phyloP scores from a whole-genome alignment of 768 basidiomycete species.

The Kwoniella mangroviensis region DNA sequence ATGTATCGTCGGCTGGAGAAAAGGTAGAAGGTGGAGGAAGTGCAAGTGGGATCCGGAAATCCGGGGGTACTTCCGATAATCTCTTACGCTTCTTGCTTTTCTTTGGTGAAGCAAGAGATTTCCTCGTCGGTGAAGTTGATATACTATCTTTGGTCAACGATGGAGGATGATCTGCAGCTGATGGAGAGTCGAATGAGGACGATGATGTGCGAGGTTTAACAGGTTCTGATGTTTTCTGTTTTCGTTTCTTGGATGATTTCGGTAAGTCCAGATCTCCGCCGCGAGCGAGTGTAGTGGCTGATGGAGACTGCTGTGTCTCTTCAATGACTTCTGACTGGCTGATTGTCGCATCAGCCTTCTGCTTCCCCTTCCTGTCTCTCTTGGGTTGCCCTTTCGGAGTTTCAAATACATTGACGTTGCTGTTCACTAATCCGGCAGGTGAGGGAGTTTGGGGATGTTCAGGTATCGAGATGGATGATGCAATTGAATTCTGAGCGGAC shows the following conservation, averaged over 20 bases:
- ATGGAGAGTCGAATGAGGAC: not conserved
- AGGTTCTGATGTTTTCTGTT: not conserved
- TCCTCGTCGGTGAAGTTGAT: not conserved
- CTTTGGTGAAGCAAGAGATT: not conserved
- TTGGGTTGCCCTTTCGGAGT: conserved; percentile 1
- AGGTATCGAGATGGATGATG: not conserved
- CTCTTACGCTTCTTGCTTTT: conserved; percentile 15
- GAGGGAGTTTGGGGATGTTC: conserved; percentile 10
- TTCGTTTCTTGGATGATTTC: conserved; percentile 16
- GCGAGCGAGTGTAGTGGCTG: not conserved
- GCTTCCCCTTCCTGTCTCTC: conserved; percentile 22
- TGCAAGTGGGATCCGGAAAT: not conserved
- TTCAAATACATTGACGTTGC: conserved; percentile 1
- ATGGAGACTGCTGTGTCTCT: no score
- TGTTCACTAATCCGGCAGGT: not conserved
- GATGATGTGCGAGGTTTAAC: not conserved
- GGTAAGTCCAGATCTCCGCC: not conserved
- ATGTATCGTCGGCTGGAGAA: not conserved
- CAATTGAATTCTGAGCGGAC: not conserved
- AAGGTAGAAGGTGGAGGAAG: not conserved
- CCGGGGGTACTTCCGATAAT: not conserved
- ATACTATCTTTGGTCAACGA: not conserved
- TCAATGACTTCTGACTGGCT: not conserved
- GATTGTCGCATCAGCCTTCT: not conserved
- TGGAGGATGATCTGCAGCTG: not conserved